A percentile compares a stretch with the other conserved stretches of the same genome.
These are phyloP conservation scores for Metschnikowia hibisci DNA, from an alignment of 805 yeast genomes.

Conservation along the genomic window DNA sequence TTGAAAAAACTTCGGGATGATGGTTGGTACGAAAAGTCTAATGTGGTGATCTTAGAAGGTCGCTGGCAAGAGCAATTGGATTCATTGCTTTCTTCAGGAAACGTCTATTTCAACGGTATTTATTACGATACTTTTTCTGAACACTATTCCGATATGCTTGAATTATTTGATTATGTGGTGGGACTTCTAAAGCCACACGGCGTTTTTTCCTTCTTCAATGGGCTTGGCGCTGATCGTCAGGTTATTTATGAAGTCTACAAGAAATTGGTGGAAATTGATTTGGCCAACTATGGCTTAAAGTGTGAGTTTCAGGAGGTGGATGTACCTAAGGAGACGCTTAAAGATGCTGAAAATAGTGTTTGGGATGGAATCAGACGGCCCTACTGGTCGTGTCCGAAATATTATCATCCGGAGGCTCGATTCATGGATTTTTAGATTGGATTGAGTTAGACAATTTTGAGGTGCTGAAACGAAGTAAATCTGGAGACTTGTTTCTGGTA, in stretches of 20 bases:
- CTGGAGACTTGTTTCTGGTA: no score
- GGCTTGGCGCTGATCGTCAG: conserved; percentile 52
- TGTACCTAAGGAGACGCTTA: conserved; percentile 41
- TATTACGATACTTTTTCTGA: conserved; percentile 94
- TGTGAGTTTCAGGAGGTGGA: conserved; percentile 51
- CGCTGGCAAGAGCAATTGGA: conserved; percentile 87
- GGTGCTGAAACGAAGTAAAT: no score
- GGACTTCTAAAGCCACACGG: conserved; percentile 83
- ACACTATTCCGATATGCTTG: conserved; percentile 84
- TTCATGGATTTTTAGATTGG: conserved; percentile 30
- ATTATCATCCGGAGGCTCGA: conserved; percentile 61
- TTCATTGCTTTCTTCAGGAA: conserved; percentile 52
- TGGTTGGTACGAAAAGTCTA: conserved; percentile 78
- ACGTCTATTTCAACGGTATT: conserved; percentile 82
- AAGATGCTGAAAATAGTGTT: conserved; percentile 39
- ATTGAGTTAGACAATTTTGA: no score
- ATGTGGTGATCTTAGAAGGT: conserved; percentile 78
- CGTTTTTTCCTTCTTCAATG: conserved; percentile 86
- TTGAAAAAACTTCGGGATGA: conserved; percentile 58
- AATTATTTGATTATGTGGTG: conserved; percentile 73
- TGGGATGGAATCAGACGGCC: conserved; percentile 62
- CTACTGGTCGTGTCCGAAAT: conserved; percentile 66
- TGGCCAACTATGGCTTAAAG: conserved; percentile 70
- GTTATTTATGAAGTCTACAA: conserved; percentile 66
- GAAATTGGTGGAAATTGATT: conserved; percentile 74